Conservation (phyloP, 441 rosid species). For the Eruca vesicaria region DNA sequence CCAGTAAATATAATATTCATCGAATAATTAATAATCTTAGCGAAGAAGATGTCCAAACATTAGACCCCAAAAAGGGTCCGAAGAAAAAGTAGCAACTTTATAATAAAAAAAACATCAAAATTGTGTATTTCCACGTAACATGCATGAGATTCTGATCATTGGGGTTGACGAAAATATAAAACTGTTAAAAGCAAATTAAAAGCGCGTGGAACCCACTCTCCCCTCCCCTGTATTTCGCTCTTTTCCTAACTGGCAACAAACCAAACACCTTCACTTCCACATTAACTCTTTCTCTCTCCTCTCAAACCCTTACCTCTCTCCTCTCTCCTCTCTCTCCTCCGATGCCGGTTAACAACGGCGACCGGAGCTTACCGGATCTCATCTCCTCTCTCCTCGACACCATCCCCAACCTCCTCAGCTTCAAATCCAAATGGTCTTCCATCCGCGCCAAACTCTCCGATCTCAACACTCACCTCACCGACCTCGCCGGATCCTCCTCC, state of each 20-base stretch:
- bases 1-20: not conserved
- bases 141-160: slow-evolving; percentile 37
- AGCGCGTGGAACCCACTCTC: slow-evolving; percentile 31
- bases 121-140: slow-evolving; percentile 28
- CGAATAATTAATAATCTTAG: not conserved
- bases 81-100: not conserved
- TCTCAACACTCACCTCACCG: slow-evolving; percentile 65
- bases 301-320: slow-evolving; percentile 30
- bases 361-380: slow-evolving; percentile 31
- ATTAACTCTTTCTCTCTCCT: slow-evolving; percentile 20
- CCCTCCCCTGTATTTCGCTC: slow-evolving; percentile 20
- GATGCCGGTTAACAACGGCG: slow-evolving; percentile 58
- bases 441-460: slow-evolving; percentile 59
- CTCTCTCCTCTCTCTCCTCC: slow-evolving; percentile 35
- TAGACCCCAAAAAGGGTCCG: not conserved
- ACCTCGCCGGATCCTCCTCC: slow-evolving; percentile 43
- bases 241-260: slow-evolving; percentile 31
- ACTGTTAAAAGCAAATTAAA: slow-evolving; percentile 13
- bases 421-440: slow-evolving; percentile 78
- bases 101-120: not conserved
- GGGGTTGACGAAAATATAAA: slow-evolving; percentile 13
- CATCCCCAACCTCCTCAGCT: slow-evolving; percentile 45
- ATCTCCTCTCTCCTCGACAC: slow-evolving; percentile 41
- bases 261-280: slow-evolving; percentile 15
- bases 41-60: not conserved